phyloP scores from a whole-genome alignment of 2,329 filamentous ascomycete genomes.

The Mycosphaerella sp. region DNA sequence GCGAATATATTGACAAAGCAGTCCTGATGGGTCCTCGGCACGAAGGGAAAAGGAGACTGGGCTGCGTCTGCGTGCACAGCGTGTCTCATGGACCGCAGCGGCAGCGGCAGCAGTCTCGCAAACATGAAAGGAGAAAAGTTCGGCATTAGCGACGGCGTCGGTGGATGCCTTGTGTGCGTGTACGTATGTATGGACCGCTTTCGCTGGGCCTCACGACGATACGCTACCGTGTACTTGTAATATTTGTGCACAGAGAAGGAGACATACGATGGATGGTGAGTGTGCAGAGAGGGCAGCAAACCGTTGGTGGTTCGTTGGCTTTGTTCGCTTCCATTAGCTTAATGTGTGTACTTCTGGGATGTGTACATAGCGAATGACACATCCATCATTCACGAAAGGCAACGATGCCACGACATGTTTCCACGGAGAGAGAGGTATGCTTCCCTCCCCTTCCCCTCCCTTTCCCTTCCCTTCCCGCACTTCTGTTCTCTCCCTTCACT shows the following conservation, averaged over 20 bases:
- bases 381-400: constrained; percentile 1
- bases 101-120: not conserved
- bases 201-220: constrained; percentile 10
- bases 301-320: not conserved
- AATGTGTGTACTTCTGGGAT: not conserved
- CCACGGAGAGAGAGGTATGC: not conserved
- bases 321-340: not conserved
- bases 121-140: not conserved
- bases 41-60: not conserved
- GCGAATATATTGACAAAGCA: constrained; percentile 2
- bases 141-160: constrained; percentile 11
- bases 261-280: not conserved
- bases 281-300: not conserved
- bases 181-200: not conserved
- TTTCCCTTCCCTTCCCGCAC: not conserved
- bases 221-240: constrained; percentile 17
- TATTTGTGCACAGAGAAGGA: constrained; percentile 2
- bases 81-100: not conserved
- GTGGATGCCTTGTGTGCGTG: constrained; percentile 4
- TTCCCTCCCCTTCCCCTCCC: not conserved
- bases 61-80: not conserved
- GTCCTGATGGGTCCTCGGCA: not conserved
- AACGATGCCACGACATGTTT: not conserved
- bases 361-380: constrained; percentile 11
- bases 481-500: not conserved